These are phyloP conservation scores for Neurospora sp. DNA, from an alignment of 495 filamentous ascomycete genomes.

Conservation along the genomic window DNA sequence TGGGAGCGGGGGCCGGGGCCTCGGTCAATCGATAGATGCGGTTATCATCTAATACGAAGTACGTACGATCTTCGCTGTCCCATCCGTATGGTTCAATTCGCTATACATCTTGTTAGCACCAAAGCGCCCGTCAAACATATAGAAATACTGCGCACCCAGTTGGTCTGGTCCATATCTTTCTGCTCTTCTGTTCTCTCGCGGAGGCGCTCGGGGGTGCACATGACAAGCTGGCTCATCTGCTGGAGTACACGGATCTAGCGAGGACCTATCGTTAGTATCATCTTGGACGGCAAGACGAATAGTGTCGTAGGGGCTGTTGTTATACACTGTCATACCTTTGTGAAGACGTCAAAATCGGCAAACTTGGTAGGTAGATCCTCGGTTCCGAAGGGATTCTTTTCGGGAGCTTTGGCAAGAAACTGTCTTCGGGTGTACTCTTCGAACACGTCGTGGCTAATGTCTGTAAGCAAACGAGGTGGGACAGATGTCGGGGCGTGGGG, in stretches of 20 bases:
- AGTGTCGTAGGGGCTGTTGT: not conserved
- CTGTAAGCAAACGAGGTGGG: slow-evolving; percentile 8
- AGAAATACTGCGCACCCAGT: slow-evolving; percentile 55
- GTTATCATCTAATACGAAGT: slow-evolving; percentile 91
- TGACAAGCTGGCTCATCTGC: slow-evolving; percentile 83
- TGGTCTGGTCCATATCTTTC: slow-evolving; percentile 66
- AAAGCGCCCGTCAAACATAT: not conserved
- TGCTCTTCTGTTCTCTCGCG: slow-evolving; percentile 79
- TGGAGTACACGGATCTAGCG: slow-evolving; percentile 69
- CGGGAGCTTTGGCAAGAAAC: slow-evolving; percentile 71
- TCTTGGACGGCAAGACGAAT: not conserved
- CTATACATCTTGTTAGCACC: slow-evolving; percentile 38
- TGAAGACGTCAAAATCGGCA: slow-evolving; percentile 69
- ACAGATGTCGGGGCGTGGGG: not conserved
- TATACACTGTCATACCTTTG: slow-evolving; percentile 43
- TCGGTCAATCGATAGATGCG: slow-evolving; percentile 80
- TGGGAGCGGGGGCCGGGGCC: slow-evolving; percentile 46
- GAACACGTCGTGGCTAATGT: slow-evolving; percentile 67
- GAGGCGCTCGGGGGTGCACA: slow-evolving; percentile 74
- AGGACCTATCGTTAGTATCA: not conserved
- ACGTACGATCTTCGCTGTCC: slow-evolving; percentile 72
- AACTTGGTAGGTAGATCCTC: slow-evolving; percentile 66
- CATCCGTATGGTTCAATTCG: slow-evolving; percentile 87
- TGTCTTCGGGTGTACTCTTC: slow-evolving; percentile 91
- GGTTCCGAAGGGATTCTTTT: slow-evolving; percentile 76